Conservation (phyloP, 2,329 filamentous ascomycete species). For the Aureobasidium pullulans region DNA sequence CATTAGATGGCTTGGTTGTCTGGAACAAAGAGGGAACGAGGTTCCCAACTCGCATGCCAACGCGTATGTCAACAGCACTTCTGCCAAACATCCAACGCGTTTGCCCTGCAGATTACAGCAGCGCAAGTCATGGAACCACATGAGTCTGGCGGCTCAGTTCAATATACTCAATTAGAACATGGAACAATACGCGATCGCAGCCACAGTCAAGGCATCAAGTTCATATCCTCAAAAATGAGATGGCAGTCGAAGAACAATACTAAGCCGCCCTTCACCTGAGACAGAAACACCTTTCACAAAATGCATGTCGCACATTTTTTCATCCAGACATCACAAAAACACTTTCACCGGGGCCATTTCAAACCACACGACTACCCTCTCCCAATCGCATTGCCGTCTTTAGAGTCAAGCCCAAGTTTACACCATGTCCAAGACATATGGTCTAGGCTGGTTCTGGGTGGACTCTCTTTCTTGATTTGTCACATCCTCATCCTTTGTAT, state of each 20-base stretch:
- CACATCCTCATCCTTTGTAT: constrained; percentile 5
- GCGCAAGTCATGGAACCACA: no score
- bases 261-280: constrained; percentile 4
- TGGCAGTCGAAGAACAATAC: constrained; percentile 16
- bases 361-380: neutral
- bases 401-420: neutral
- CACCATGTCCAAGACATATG: neutral
- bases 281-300: neutral
- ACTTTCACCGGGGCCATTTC: no score
- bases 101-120: no score
- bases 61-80: no score
- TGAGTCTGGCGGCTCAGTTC: neutral
- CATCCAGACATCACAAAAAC: no score
- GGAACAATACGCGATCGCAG: no score
- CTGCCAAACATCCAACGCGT: no score
- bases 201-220: no score
- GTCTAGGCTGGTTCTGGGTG: neutral
- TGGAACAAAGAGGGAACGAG: no score
- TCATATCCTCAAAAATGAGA: neutral
- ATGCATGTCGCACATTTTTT: neutral
- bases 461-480: neutral
- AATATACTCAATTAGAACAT: no score
- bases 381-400: neutral
- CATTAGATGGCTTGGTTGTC: no score
- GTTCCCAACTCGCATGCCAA: no score